Percentiles rank a stretch among this genome's conserved stretches.
phyloP scores from a whole-genome alignment of 495 filamentous ascomycete species.

The Penicillium desertorum region DNA sequence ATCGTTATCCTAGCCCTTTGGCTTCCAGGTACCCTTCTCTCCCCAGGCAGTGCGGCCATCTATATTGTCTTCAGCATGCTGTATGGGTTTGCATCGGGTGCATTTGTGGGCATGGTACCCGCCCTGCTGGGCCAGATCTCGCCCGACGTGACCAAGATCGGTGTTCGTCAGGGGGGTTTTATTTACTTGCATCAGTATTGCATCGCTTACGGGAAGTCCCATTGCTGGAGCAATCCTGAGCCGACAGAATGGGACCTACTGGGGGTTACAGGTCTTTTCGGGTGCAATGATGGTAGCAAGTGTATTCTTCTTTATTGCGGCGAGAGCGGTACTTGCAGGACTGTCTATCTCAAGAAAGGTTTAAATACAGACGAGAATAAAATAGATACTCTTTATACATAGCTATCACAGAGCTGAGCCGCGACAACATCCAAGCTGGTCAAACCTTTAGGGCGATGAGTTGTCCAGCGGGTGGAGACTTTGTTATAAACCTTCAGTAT shows the following conservation, averaged over 20 bases:
- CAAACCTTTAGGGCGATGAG: slow-evolving; percentile 1
- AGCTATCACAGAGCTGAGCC: slow-evolving; percentile 4
- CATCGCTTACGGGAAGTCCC: slow-evolving; percentile 57
- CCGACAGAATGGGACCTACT: slow-evolving; percentile 13
- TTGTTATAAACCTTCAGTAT: slow-evolving; percentile 2
- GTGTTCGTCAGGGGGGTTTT: slow-evolving; percentile 21
- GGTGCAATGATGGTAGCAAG: slow-evolving; percentile 18
- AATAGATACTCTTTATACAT: neutral
- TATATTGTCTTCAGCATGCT: slow-evolving; percentile 29
- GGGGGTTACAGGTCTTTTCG: slow-evolving; percentile 18
- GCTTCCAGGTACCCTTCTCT: slow-evolving; percentile 21
- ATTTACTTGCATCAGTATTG: slow-evolving; percentile 44
- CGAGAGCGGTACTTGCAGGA: slow-evolving; percentile 9
- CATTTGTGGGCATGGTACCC: slow-evolving; percentile 30
- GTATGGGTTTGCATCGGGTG: slow-evolving; percentile 35
- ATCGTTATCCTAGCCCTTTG: slow-evolving; percentile 31
- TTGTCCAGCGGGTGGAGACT: slow-evolving; percentile 5
- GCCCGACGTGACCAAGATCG: slow-evolving; percentile 21
- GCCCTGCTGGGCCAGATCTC: slow-evolving; percentile 32
- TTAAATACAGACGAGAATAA: neutral
- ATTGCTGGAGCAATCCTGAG: slow-evolving; percentile 54
- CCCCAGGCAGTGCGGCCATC: slow-evolving; percentile 19
- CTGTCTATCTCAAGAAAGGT: slow-evolving; percentile 6
- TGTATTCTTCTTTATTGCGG: slow-evolving; percentile 12
- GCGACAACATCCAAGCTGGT: slow-evolving; percentile 3